Conservation (phyloP, 1,284 basidiomycete genomes). For the Neolentinus lepideus region DNA sequence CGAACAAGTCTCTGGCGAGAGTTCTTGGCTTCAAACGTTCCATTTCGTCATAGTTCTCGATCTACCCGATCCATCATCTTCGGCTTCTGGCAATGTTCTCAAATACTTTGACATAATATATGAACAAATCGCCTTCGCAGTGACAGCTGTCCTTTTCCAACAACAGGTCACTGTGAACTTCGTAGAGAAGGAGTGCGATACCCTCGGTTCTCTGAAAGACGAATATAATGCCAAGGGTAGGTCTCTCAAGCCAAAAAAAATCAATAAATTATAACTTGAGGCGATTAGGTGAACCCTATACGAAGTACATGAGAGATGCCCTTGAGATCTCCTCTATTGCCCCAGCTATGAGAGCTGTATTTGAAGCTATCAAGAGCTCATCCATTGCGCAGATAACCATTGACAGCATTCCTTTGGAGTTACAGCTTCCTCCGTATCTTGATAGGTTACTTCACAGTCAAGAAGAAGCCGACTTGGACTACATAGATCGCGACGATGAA, state of each 20-base stretch:
- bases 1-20: constrained; percentile 9
- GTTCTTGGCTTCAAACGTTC: constrained; percentile 71
- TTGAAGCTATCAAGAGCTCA: constrained; percentile 65
- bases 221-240: constrained; percentile 55
- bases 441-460: constrained; percentile 61
- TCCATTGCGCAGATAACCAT: constrained; percentile 71
- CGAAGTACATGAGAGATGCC: constrained; percentile 48
- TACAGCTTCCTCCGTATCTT: constrained; percentile 76
- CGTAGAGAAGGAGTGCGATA: constrained; percentile 72
- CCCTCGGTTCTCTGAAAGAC: constrained; percentile 64
- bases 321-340: constrained; percentile 67
- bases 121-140: constrained; percentile 79
- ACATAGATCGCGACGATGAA: constrained; percentile 37
- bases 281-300: constrained; percentile 45
- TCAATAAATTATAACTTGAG: neutral
- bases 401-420: constrained; percentile 68
- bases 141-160: constrained; percentile 84
- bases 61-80: constrained; percentile 82
- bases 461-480: constrained; percentile 34
- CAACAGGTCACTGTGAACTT: constrained; percentile 81
- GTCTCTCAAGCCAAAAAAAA: neutral
- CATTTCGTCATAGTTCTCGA: constrained; percentile 87
- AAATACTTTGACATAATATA: constrained; percentile 83
- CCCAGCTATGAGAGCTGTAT: constrained; percentile 65
- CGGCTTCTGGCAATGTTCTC: constrained; percentile 64